A percentile compares a stretch with the other conserved stretches of the same genome.
Conservation (phyloP, 2,329 filamentous ascomycete genomes). For the Aspergillus spinulosporus region DNA sequence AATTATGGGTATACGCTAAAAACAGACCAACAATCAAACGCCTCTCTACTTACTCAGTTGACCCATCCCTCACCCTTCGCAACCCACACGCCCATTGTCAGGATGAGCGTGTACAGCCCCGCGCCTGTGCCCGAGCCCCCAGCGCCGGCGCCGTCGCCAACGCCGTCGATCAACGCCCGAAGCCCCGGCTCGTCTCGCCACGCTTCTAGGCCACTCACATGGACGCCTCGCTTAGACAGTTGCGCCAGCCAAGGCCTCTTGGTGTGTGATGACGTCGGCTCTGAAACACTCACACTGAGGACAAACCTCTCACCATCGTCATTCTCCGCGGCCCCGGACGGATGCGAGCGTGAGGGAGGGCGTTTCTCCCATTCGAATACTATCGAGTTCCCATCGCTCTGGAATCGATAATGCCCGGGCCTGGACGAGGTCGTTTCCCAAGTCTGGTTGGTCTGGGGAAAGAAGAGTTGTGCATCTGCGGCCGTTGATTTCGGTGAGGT, state of each 20-base stretch:
- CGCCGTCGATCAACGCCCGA: conserved; percentile 19
- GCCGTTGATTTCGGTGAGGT: conserved; percentile 8
- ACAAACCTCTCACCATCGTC: conserved; percentile 15
- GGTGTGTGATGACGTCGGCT: background rate
- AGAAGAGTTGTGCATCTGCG: conserved; percentile 10
- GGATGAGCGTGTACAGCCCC: conserved; percentile 31
- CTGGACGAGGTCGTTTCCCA: conserved; percentile 2
- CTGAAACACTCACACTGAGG: conserved; percentile 11
- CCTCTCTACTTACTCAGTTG: background rate
- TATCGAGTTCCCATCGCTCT: background rate
- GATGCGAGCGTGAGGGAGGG: conserved; percentile 5
- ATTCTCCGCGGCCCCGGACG: background rate
- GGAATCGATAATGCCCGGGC: conserved; percentile 13
- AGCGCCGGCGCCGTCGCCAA: conserved; percentile 15
- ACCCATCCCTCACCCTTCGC: conserved; percentile 32
- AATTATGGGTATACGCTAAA: background rate
- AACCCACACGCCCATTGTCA: conserved; percentile 35
- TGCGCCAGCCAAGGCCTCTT: conserved; percentile 20
- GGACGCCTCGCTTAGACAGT: conserved; percentile 23
- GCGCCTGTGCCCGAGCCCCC: conserved; percentile 7
- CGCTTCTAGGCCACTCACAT: conserved; percentile 29
- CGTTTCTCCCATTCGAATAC: conserved; percentile 19
- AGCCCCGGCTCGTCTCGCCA: conserved; percentile 24
- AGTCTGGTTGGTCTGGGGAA: background rate
- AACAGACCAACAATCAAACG: background rate